These are phyloP conservation scores for Phytopythium boreale DNA, from an alignment of 352 stramenopile genomes.

Conservation along the genomic window DNA sequence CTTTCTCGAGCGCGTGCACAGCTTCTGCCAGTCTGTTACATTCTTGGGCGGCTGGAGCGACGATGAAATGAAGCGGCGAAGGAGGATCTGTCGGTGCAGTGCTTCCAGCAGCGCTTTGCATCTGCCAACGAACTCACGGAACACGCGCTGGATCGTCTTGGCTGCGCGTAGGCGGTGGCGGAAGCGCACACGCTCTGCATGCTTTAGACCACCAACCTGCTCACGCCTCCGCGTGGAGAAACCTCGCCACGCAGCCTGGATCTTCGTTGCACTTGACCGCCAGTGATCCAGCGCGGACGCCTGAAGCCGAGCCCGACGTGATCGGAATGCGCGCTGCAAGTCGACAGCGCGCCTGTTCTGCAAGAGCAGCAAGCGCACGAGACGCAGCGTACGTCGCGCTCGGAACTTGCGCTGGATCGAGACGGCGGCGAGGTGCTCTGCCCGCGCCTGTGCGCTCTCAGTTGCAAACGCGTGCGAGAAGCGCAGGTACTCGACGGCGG, in stretches of 20 bases:
- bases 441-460: constrained; percentile 47
- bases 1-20: constrained; percentile 22
- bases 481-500: constrained; percentile 68
- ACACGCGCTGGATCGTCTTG: constrained; percentile 47
- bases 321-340: constrained; percentile 66
- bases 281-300: constrained; percentile 30
- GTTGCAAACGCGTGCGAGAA: constrained; percentile 67
- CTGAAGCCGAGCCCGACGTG: constrained; percentile 39
- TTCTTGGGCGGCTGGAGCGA: background rate
- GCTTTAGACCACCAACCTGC: constrained; percentile 5
- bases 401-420: constrained; percentile 69
- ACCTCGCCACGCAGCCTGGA: constrained; percentile 54
- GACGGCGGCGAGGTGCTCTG: constrained; percentile 42
- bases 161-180: constrained; percentile 24
- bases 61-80: background rate
- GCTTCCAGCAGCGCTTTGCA: constrained; percentile 42
- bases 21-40: constrained; percentile 11
- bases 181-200: constrained; percentile 20
- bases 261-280: constrained; percentile 33
- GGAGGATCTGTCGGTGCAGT: constrained; percentile 11
- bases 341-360: constrained; percentile 58
- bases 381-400: constrained; percentile 31
- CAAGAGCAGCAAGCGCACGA: constrained; percentile 45
- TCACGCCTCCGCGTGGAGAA: constrained; percentile 32
- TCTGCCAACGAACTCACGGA: constrained; percentile 47